These are phyloP conservation scores for Trichoderma guizhouense DNA, from an alignment of 2,329 filamentous ascomycete species.

Conservation along the genomic window DNA sequence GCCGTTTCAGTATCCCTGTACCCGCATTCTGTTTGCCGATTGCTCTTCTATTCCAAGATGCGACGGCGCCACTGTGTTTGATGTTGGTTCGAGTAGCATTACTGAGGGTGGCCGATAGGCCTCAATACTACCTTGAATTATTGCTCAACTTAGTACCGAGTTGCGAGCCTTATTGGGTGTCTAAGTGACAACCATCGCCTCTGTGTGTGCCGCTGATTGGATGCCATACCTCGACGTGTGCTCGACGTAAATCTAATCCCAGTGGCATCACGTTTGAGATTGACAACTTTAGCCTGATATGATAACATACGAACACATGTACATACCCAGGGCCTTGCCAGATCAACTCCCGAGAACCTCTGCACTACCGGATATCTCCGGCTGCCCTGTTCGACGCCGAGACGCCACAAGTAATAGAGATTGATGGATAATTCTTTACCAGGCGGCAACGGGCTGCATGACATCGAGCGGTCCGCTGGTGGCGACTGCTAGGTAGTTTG, in stretches of 20 bases:
- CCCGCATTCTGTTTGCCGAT: neutral
- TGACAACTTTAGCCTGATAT: neutral
- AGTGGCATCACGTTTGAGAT: neutral
- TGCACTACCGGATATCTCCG: neutral
- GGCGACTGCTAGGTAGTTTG: neutral
- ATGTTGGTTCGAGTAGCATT: neutral
- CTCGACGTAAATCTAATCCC: neutral
- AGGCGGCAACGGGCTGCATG: neutral
- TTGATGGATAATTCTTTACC: neutral
- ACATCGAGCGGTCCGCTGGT: neutral
- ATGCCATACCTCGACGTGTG: neutral
- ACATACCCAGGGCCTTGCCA: neutral
- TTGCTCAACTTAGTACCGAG: neutral
- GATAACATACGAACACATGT: neutral
- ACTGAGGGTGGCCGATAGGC: neutral
- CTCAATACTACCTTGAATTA: neutral
- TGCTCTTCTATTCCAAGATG: neutral
- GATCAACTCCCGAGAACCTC: neutral
- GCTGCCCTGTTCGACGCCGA: neutral
- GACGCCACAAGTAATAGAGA: neutral
- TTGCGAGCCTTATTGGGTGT: neutral
- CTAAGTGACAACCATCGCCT: neutral
- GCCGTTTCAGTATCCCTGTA: constrained; percentile 8
- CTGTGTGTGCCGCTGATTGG: neutral
- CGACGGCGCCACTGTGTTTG: neutral